Percentiles rank a stretch among this genome's conserved stretches.
These are phyloP conservation scores for Schizonepeta tenuifolia DNA, from an alignment of 257 asterid species.

Conservation along the genomic window DNA sequence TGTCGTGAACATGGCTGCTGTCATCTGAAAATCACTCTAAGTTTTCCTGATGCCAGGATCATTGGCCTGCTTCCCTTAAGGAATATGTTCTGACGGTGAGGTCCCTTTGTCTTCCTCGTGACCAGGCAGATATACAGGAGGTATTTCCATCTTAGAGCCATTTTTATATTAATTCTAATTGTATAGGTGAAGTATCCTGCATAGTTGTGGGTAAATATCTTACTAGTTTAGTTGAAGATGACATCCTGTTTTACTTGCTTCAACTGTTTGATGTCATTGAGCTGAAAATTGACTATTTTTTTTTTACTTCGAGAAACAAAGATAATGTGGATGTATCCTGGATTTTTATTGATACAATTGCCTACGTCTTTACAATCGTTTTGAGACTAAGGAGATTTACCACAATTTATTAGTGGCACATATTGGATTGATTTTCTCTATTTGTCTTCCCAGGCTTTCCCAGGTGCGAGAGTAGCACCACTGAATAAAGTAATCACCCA, in stretches of 20 bases:
- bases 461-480: slow-evolving; percentile 52
- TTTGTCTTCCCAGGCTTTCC: slow-evolving; percentile 63
- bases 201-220: not conserved
- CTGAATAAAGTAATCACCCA: slow-evolving; percentile 74
- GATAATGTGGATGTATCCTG: slow-evolving; percentile 16
- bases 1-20: slow-evolving; percentile 7
- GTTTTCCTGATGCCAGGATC: slow-evolving; percentile 54
- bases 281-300: slow-evolving; percentile 5
- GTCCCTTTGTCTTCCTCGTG: slow-evolving; percentile 75
- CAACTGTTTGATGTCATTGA: slow-evolving; percentile 6
- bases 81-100: slow-evolving; percentile 59
- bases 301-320: slow-evolving; percentile 3
- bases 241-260: slow-evolving; percentile 12
- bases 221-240: slow-evolving; percentile 32
- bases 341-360: not conserved
- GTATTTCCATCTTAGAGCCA: slow-evolving; percentile 33
- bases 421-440: slow-evolving; percentile 18
- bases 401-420: slow-evolving; percentile 21
- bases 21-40: slow-evolving; percentile 12
- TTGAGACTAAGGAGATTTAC: not conserved
- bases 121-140: slow-evolving; percentile 64
- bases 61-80: slow-evolving; percentile 88
- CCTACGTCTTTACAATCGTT: slow-evolving; percentile 6
- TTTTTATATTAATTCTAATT: slow-evolving; percentile 24
- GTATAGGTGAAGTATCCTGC: slow-evolving; percentile 6